Evolutionary conservation across 2,329 filamentous ascomycete genomes (phyloP), one percentile per base, ranked within the genome.

Genomic region (Cadophora sp.): DNA sequence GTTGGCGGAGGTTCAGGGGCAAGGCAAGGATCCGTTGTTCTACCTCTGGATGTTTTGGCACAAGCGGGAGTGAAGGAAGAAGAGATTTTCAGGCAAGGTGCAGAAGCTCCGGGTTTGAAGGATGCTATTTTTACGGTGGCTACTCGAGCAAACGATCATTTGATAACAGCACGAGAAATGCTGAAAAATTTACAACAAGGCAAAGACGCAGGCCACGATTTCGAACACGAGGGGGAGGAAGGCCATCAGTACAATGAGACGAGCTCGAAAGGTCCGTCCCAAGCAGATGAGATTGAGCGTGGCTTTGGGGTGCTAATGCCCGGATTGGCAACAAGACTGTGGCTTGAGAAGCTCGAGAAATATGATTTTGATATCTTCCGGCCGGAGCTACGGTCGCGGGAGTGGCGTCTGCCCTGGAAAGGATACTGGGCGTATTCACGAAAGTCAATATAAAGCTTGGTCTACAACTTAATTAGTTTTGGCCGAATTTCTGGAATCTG

Each of bases 101-200:
- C 91, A 0, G 82, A 87, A n/a, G 95, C 95, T 0, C 84, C 88
- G 0, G 94, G 94, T 0, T 84, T 98, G 22, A 89, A 92, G 69
- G 95, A 99, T 79, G 95, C 94, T 3, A 89, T 98, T 0, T 99
- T 98, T 80, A 86, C 89, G 4, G 93, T 99, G 16, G 96, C 96
- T 0, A 99, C 96, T 0, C 88, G 95, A 46, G 96, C 96, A 7
- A 97, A 97, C 76, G 96, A 99, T 78, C 96, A 99, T 80, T 83
- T 99, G 40, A 97, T 97, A 73, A 98, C 95, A 0, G 95, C 92
- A 1, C 85, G 94, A 68, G 93, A 97, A 78, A 97, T 99, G 94
- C 80, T 98, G 69, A 90, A 89, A 76, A 93, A 92, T 75, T 81
- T 97, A 24, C 88, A 88, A 64, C 89, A 88, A 4, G 93, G 94